Evolutionary conservation across 768 basidiomycete genomes (phyloP), one percentile per base, ranked within the genome.

Genomic region (Galerina sulciceps): DNA sequence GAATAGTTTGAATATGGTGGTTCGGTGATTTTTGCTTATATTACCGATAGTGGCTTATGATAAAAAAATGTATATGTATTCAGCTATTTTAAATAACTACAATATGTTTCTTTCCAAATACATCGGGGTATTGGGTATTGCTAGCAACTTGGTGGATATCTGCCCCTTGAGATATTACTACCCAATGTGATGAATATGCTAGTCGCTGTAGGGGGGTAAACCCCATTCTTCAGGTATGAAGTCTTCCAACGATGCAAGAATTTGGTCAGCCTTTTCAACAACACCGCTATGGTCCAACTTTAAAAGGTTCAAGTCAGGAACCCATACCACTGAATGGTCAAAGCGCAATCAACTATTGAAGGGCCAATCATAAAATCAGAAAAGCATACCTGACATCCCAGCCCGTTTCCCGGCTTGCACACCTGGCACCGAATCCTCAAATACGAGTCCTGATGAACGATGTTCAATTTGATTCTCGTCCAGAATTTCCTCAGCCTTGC

Each of bases 171-270:
- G 26, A 3, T 26, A 26, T 26, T 6, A 26, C 6, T 6, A 26
- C 6, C 6, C 26, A 26, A 26, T 4, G 26, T 8, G 26, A 31
- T 31, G 26, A 31, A 31, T 22, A 14, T 54, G 51, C 51, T 50
- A 53, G 15, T 53, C 45, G 35, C 63, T 55, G 67, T 89, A 94
- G 10, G 90, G 81, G 17, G 93, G 93, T 26, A 94, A 76, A 2
- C 91, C 93, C 91, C 91, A 95, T 41, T 88, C 77, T 61, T 91
- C 88, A 0, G 93, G 92, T n/a, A 77, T 76, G 63, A 96, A 94
- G 5, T 88, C 81, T 60, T 88, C 85, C 13, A 95, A 68, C 4
- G 89, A 87, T 42, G 65, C 68, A 6, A 94, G 68, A 1, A 79
- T 80, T 65, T 84, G 79, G 64, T 93, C 87, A 10, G 89, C 80